Conservation (phyloP, 1,284 basidiomycete species). For the Sparassis latifolia region DNA sequence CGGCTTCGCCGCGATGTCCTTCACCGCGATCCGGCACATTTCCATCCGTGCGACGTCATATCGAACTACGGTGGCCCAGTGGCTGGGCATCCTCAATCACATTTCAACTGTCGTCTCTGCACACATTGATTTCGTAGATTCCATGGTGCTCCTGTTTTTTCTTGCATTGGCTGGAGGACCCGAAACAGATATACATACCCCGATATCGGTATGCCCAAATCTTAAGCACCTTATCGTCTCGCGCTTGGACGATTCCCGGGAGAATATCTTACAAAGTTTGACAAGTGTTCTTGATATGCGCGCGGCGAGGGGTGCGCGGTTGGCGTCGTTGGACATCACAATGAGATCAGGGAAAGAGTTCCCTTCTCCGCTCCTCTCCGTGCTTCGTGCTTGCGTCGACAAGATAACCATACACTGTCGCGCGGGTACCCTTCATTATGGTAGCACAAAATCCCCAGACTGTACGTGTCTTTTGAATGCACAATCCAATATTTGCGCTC, state of each 20-base stretch:
- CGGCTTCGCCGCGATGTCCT: slow-evolving; percentile 2
- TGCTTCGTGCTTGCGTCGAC: not conserved
- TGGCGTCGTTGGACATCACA: not conserved
- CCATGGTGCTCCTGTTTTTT: slow-evolving; percentile 2
- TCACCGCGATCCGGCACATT: slow-evolving; percentile 1
- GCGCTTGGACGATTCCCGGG: not conserved
- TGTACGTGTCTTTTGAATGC: no score
- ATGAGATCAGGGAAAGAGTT: not conserved
- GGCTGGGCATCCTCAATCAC: slow-evolving; percentile 2
- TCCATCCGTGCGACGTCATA: slow-evolving; percentile 1
- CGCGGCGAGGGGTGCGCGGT: not conserved
- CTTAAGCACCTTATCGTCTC: not conserved
- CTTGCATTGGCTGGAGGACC: not conserved
- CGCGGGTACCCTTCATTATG: no score
- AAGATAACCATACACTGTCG: not conserved
- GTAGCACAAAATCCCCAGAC: no score
- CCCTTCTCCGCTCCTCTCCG: not conserved
- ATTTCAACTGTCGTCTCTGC: not conserved
- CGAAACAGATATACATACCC: no score
- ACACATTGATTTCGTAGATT: slow-evolving; percentile 3
- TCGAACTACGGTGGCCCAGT: not conserved
- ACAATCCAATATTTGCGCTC: no score
- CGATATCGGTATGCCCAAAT: not conserved
- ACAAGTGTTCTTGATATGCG: not conserved
- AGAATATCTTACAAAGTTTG: not conserved